Percentiles rank a stretch among this genome's conserved stretches.
phyloP scores from a whole-genome alignment of 2,329 filamentous ascomycete species.

The Paramyrothecium sp. region DNA sequence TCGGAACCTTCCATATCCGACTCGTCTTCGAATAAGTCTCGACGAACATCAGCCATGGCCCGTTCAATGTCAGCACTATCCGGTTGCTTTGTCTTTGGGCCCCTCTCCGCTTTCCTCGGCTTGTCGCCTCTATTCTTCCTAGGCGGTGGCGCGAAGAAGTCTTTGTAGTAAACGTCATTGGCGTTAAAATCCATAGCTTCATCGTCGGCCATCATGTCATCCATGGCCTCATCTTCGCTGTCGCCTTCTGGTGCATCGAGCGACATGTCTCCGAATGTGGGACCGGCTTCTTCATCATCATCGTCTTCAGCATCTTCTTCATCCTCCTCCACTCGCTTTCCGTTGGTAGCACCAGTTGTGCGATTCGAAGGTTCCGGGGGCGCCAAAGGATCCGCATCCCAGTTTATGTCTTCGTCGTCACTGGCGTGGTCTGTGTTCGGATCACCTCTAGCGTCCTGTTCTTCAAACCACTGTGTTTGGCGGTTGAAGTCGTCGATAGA shows the following conservation, averaged over 20 bases:
- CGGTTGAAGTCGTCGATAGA: slow-evolving; percentile 97
- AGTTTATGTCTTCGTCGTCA: slow-evolving; percentile 86
- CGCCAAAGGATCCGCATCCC: slow-evolving; percentile 73
- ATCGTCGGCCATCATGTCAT: slow-evolving; percentile 44
- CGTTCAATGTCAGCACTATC: slow-evolving; percentile 70
- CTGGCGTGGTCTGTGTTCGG: slow-evolving; percentile 71
- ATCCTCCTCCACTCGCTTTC: slow-evolving; percentile 28
- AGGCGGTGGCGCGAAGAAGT: slow-evolving; percentile 89
- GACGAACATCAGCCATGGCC: slow-evolving; percentile 82
- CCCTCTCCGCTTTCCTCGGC: slow-evolving; percentile 37
- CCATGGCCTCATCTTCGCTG: slow-evolving; percentile 61
- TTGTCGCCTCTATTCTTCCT: slow-evolving; percentile 61
- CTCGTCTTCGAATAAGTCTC: slow-evolving; percentile 84
- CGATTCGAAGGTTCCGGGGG: slow-evolving; percentile 20
- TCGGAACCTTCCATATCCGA: slow-evolving; percentile 65
- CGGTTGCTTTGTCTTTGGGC: slow-evolving; percentile 39
- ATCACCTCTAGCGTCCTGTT: slow-evolving; percentile 77
- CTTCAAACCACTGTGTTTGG: slow-evolving; percentile 85
- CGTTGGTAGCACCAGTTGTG: slow-evolving; percentile 16
- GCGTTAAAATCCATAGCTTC: slow-evolving; percentile 68
- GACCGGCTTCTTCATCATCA: slow-evolving; percentile 72
- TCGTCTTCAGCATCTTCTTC: slow-evolving; percentile 50
- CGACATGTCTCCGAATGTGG: slow-evolving; percentile 80
- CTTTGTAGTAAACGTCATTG: slow-evolving; percentile 85
- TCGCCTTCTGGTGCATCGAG: slow-evolving; percentile 71